These are phyloP conservation scores for Marchantia polymorpha DNA, from an alignment of 225 moss, liverwort and hornwort genomes.

Conservation along the genomic window DNA sequence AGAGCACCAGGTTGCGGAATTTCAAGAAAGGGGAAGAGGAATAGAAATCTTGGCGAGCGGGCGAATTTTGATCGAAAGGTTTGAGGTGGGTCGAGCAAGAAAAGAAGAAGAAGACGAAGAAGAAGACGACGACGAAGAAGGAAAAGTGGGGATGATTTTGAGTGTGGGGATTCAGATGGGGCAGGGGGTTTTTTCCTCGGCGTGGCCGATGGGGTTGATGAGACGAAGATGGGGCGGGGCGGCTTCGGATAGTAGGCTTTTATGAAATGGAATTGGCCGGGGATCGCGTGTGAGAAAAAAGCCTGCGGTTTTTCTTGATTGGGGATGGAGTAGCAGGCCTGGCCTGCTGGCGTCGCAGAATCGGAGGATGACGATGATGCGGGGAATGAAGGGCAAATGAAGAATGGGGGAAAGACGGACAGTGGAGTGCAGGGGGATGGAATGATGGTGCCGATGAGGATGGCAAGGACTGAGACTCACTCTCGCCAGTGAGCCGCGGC, in stretches of 20 bases:
- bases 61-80: neutral
- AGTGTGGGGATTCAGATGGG: neutral
- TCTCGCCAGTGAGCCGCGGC: slow-evolving; percentile 17
- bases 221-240: neutral
- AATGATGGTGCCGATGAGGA: neutral
- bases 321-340: neutral
- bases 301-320: neutral
- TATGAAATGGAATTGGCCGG: neutral
- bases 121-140: no score
- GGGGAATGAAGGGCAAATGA: neutral
- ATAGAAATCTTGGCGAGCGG: neutral
- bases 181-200: neutral
- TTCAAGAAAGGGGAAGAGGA: neutral
- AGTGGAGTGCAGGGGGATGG: neutral
- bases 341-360: neutral
- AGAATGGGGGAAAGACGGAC: neutral
- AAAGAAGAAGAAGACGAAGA: no score
- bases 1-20: neutral
- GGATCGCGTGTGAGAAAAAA: neutral
- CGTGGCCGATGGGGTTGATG: neutral
- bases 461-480: slow-evolving; percentile 16
- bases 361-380: neutral
- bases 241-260: neutral
- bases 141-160: neutral
- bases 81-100: no score